A percentile compares a stretch with the other conserved stretches of the same genome.
Evolutionary conservation across 2,329 filamentous ascomycete genomes (phyloP).

Genomic region (Calonectria hawksworthii): DNA sequence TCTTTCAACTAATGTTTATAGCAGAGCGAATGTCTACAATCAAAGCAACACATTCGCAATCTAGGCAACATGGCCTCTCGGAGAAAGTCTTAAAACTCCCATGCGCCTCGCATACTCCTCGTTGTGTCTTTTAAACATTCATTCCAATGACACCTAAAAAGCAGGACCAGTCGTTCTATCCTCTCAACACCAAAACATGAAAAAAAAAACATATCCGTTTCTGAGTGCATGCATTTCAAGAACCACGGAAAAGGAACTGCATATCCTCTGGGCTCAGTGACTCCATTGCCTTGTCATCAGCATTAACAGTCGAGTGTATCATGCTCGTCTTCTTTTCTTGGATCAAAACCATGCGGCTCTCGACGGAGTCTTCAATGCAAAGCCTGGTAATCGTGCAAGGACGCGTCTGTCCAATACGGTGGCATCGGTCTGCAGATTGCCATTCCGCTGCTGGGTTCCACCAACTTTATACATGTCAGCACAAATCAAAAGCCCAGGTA

Average conservation of each 20-base stretch:
- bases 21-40: neutral
- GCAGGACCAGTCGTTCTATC: neutral
- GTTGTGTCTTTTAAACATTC: neutral
- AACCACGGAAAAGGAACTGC: slow-evolving; percentile 93
- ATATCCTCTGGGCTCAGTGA: slow-evolving; percentile 92
- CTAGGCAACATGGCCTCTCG: neutral
- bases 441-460: slow-evolving; percentile 99
- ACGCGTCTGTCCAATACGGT: slow-evolving; percentile 94
- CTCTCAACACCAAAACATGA: neutral
- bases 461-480: slow-evolving; percentile 73
- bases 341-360: slow-evolving; percentile 93
- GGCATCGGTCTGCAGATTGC: slow-evolving; percentile 95
- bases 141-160: neutral
- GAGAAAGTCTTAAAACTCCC: neutral
- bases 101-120: neutral
- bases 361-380: slow-evolving; percentile 96
- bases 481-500: neutral
- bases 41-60: neutral
- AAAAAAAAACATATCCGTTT: neutral
- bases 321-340: slow-evolving; percentile 99
- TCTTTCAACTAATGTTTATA: neutral
- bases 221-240: slow-evolving; percentile 42
- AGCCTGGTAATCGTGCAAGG: slow-evolving; percentile 95
- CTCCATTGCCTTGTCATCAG: slow-evolving; percentile 91
- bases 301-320: slow-evolving; percentile 97